phyloP scores from a whole-genome alignment of 495 filamentous ascomycete genomes.

The Evernia prunastri region DNA sequence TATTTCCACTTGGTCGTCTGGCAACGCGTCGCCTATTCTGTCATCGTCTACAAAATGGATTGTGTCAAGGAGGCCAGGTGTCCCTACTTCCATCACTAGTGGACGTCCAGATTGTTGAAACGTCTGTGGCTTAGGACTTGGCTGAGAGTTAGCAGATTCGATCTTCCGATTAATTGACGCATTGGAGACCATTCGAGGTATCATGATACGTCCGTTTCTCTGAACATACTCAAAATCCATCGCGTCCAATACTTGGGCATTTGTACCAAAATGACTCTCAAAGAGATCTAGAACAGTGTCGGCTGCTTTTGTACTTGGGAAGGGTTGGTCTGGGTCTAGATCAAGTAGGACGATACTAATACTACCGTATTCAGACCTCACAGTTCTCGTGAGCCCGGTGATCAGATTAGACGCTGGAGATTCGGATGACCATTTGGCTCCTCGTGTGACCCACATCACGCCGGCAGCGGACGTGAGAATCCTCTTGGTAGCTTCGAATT shows the following conservation, averaged over 20 bases:
- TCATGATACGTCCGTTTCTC: constrained; percentile 21
- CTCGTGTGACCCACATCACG: constrained; percentile 31
- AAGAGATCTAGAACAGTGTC: constrained; percentile 24
- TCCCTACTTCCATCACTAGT: constrained; percentile 19
- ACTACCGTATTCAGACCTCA: constrained; percentile 31
- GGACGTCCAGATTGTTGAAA: constrained; percentile 14
- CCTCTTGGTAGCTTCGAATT: constrained; percentile 25
- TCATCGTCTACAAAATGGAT: constrained; percentile 35
- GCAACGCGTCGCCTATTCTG: constrained; percentile 18
- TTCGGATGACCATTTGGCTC: constrained; percentile 20
- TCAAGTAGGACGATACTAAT: constrained; percentile 31
- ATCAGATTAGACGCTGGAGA: constrained; percentile 28
- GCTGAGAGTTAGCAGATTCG: neutral
- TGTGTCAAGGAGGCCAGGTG: constrained; percentile 23
- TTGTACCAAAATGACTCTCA: constrained; percentile 17
- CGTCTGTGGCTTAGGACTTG: neutral
- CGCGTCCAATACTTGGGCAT: constrained; percentile 6
- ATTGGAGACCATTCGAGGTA: constrained; percentile 29
- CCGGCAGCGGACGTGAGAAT: constrained; percentile 27
- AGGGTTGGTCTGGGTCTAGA: constrained; percentile 20
- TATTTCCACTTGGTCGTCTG: constrained; percentile 31
- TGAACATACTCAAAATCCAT: constrained; percentile 30
- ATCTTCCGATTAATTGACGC: constrained; percentile 17
- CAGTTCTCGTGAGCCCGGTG: constrained; percentile 32
- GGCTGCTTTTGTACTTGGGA: constrained; percentile 1